These are phyloP conservation scores for Globisporangium nodosum DNA, from an alignment of 352 stramenopile genomes.

Conservation along the genomic window DNA sequence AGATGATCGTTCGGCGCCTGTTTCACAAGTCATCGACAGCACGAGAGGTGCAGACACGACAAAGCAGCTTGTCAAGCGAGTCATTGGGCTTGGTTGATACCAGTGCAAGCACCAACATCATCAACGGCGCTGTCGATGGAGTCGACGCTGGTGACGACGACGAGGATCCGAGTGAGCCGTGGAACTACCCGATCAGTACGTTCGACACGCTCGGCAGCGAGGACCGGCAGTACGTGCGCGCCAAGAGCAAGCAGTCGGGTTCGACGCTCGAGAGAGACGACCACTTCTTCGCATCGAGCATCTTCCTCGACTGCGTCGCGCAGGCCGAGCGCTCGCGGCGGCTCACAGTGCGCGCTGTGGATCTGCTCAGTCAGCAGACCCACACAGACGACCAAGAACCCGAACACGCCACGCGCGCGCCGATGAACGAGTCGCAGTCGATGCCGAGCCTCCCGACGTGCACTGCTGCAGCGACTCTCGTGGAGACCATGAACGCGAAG, in stretches of 20 bases:
- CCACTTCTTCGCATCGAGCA: conserved; percentile 55
- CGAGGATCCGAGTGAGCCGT: conserved; percentile 25
- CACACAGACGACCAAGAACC: neutral
- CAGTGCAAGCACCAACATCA: neutral
- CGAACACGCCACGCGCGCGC: neutral
- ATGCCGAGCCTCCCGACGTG: conserved; percentile 16
- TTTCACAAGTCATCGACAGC: neutral
- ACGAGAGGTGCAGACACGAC: neutral
- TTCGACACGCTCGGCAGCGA: conserved; percentile 55
- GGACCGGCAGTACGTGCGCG: conserved; percentile 60
- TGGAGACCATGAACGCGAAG: conserved; percentile 25
- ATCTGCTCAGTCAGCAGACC: conserved; percentile 21
- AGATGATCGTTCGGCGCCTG: conserved; percentile 8
- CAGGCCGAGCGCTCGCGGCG: conserved; percentile 59
- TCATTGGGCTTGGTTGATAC: no score
- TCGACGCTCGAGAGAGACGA: conserved; percentile 53
- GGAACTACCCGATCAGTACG: conserved; percentile 62
- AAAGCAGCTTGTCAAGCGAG: neutral
- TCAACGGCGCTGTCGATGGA: no score
- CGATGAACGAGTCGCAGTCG: conserved; percentile 9
- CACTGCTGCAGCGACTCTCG: conserved; percentile 15
- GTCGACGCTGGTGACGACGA: neutral
- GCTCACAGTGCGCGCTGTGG: conserved; percentile 49
- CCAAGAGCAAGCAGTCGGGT: conserved; percentile 49
- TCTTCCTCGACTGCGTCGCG: conserved; percentile 63